phyloP scores from a whole-genome alignment of 768 basidiomycete genomes.

The Strobilomyces confusus region DNA sequence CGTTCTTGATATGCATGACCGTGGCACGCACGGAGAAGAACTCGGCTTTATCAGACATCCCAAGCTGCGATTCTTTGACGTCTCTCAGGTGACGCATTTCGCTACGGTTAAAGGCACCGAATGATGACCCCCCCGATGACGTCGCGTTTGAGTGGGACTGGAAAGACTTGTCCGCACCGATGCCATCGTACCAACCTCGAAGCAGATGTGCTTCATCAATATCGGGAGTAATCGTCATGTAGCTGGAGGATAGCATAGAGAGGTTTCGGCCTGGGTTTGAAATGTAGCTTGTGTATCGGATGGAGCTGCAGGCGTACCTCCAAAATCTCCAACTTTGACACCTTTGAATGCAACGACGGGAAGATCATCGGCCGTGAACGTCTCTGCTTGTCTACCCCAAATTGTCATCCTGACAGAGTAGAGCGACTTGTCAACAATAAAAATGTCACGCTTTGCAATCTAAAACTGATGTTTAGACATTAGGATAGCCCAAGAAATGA shows the following conservation, averaged over 20 bases:
- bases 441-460: conserved; percentile 88
- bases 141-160: conserved; percentile 57
- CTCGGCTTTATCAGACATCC: conserved; percentile 72
- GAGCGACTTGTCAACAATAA: conserved; percentile 78
- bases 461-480: conserved; percentile 27
- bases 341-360: conserved; percentile 92
- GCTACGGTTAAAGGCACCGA: conserved; percentile 55
- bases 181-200: conserved; percentile 88
- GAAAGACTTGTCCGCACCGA: conserved; percentile 63
- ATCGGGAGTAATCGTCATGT: conserved; percentile 84
- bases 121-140: conserved; percentile 36
- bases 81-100: conserved; percentile 73
- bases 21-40: conserved; percentile 81
- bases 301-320: conserved; percentile 43
- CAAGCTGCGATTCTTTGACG: conserved; percentile 74
- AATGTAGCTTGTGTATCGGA: conserved; percentile 7
- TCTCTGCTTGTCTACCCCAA: conserved; percentile 95
- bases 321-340: conserved; percentile 89
- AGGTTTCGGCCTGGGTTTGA: conserved; percentile 63
- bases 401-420: conserved; percentile 81
- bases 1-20: conserved; percentile 80
- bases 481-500: not conserved
- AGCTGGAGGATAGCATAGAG: conserved; percentile 77
- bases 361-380: conserved; percentile 52
- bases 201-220: conserved; percentile 84